Conservation (phyloP, 768 basidiomycete species). For the Boletus speciosus region DNA sequence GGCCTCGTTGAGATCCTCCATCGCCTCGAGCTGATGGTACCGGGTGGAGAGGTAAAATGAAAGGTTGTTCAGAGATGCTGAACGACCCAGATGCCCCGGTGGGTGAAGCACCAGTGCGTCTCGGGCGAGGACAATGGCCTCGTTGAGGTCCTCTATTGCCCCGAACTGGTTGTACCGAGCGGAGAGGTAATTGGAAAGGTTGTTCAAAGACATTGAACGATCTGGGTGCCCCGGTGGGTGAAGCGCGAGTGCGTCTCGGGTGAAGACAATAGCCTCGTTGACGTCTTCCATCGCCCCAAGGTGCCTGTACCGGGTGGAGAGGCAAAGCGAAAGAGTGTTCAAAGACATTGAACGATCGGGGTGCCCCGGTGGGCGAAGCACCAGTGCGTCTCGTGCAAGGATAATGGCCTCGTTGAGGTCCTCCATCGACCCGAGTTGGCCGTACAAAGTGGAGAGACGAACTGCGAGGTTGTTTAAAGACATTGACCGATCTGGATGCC, state of each 20-base stretch:
- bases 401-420: neutral
- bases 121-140: neutral
- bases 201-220: neutral
- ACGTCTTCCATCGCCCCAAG: neutral
- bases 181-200: neutral
- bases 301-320: neutral
- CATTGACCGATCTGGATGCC: no score
- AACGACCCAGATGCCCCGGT: neutral
- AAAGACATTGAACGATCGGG: neutral
- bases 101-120: neutral
- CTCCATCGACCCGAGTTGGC: neutral
- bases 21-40: neutral
- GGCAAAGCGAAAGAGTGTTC: neutral
- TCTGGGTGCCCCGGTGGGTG: neutral
- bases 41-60: neutral
- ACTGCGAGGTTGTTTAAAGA: neutral
- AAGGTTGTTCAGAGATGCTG: neutral
- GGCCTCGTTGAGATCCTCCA: neutral
- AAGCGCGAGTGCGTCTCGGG: neutral
- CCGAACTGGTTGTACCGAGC: neutral
- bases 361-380: neutral
- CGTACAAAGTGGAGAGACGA: neutral
- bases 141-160: neutral
- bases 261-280: neutral
- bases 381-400: neutral